Evolutionary conservation across 2,329 filamentous ascomycete species (phyloP), one percentile per base, ranked within the genome.

Genomic region (Coniochaeta hoffmannii): DNA sequence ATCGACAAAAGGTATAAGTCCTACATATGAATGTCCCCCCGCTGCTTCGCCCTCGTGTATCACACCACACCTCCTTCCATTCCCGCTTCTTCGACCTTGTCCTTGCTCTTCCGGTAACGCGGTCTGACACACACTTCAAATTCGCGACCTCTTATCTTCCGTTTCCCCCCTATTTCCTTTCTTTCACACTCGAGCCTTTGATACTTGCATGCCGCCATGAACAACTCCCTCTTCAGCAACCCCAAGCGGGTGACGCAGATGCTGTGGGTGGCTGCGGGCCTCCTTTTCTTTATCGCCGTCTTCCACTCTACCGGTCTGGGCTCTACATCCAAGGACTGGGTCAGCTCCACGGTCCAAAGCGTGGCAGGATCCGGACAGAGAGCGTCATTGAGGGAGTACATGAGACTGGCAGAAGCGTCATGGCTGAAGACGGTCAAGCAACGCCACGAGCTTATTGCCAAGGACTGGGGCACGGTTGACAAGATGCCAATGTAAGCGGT

Each of bases 341-440:
- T 62, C 11, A 52, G 55, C 55, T 56, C 51, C 53, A 59, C 54
- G 50, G 58, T 63, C 32, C 51, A 55, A 32, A 36, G 50, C 22
- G 49, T 61, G 22, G 34, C 54, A 5, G 26, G 30, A 26, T 50
- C 24, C 30, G 36, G 53, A n/a, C 31, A 31, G n/a, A 59, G 62
- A 10, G 12, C 56, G 2, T 34, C 56, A 2, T 56, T 62, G 53
- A 50, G 44, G 32, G 59, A 63, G 30, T 58, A 60, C 59, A 58
- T 63, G 60, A 34, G 35, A 1, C 54, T 31, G 34, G 57, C 61
- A 32, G 62, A 64, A 53, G 58, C 60, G 22, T 61, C 59, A 15
- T 68, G 65, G 65, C 57, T 50, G 41, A 67, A 68, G 57, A 66
- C 63, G 1, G 65, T 68, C n/a, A 55, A 55, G 41, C 62, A 66